Evolutionary conservation across 192 early-diverging fungal genomes (phyloP).

Genomic region (Spizellomyces sp.): DNA sequence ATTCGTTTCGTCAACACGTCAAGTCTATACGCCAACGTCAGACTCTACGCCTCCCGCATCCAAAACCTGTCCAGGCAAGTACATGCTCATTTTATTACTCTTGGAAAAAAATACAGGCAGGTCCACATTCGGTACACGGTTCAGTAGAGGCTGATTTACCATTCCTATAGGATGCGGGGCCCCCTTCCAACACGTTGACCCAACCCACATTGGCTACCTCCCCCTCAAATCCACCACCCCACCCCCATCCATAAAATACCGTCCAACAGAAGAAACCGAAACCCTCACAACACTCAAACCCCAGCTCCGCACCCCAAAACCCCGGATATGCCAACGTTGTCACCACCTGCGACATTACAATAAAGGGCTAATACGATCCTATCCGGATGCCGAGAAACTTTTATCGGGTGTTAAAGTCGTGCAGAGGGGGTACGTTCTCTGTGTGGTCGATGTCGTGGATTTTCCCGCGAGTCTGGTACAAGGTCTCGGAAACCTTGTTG

Average conservation of each 20-base stretch:
- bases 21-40: too few species aligned
- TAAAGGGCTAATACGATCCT: constrained; percentile 24
- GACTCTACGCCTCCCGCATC: too few species aligned
- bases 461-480: constrained; percentile 64
- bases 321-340: constrained; percentile 69
- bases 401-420: constrained; percentile 26
- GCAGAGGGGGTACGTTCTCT: constrained; percentile 53
- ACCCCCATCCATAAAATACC: not conserved
- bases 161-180: constrained; percentile 20
- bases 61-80: too few species aligned
- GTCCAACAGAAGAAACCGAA: not conserved
- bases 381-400: constrained; percentile 42
- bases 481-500: constrained; percentile 53
- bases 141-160: too few species aligned
- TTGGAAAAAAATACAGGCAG: too few species aligned
- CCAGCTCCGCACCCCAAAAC: constrained; percentile 29
- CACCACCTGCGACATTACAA: constrained; percentile 63
- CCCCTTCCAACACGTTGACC: constrained; percentile 5
- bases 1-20: too few species aligned
- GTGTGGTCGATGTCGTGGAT: constrained; percentile 69
- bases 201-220: not conserved
- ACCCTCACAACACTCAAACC: constrained; percentile 20
- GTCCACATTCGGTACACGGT: too few species aligned
- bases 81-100: too few species aligned
- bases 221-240: constrained; percentile 10